These are phyloP conservation scores for Cutaneotrichosporon mucoides DNA, from an alignment of 1,284 basidiomycete species.

Conservation along the genomic window DNA sequence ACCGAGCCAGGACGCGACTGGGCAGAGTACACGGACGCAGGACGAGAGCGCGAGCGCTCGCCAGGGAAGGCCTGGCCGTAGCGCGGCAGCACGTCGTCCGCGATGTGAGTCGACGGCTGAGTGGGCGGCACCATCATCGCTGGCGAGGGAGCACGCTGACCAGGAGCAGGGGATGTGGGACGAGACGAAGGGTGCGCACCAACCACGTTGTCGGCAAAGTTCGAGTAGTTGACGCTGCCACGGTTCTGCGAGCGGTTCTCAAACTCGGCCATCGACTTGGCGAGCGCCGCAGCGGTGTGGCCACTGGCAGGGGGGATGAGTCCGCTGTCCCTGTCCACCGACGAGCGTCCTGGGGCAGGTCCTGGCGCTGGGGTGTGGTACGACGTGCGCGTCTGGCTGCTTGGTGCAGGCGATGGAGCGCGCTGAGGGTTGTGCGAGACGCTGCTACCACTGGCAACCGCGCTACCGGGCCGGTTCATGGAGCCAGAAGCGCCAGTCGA, in stretches of 20 bases:
- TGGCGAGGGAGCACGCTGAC: slow-evolving; percentile 29
- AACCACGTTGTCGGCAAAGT: slow-evolving; percentile 65
- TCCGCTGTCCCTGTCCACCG: slow-evolving; percentile 42
- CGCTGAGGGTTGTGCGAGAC: not conserved
- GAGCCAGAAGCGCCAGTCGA: slow-evolving; percentile 21
- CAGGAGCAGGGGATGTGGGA: slow-evolving; percentile 61
- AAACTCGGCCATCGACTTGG: slow-evolving; percentile 49
- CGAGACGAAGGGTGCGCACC: slow-evolving; percentile 64
- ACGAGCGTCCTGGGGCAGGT: not conserved
- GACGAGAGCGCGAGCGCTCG: slow-evolving; percentile 60
- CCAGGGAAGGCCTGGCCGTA: slow-evolving; percentile 86
- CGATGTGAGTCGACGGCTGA: slow-evolving; percentile 54
- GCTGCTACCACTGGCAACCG: not conserved
- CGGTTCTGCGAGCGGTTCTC: slow-evolving; percentile 35
- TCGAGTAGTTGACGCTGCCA: slow-evolving; percentile 50
- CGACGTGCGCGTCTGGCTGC: slow-evolving; percentile 24
- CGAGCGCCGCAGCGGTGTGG: slow-evolving; percentile 49
- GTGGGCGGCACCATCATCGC: slow-evolving; percentile 66
- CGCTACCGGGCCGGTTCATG: not conserved
- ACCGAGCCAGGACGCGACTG: slow-evolving; percentile 39
- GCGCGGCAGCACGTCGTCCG: slow-evolving; percentile 67
- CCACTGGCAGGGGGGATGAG: slow-evolving; percentile 47
- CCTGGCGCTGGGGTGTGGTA: not conserved
- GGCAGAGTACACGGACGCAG: slow-evolving; percentile 43
- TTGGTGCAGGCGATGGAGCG: slow-evolving; percentile 31